Evolutionary conservation across 805 yeast genomes (phyloP).

Genomic region (Torulaspora gathmanii): DNA sequence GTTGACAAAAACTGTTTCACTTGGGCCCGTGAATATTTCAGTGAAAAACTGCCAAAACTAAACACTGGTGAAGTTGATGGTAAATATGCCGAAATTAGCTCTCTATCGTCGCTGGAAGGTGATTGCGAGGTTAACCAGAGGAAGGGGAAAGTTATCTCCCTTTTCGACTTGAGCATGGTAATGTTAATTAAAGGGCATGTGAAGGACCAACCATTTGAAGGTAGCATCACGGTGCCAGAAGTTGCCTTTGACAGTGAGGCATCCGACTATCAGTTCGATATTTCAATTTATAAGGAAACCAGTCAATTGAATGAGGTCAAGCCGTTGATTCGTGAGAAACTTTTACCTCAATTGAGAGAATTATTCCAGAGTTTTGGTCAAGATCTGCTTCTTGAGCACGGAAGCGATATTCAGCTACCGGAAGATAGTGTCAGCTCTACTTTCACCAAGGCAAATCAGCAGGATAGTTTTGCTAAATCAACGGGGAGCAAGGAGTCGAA

Average conservation of each 20-base stretch:
- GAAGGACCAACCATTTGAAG: conserved; percentile 46
- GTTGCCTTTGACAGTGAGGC: conserved; percentile 85
- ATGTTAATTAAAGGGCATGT: conserved; percentile 52
- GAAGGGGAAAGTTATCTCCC: conserved; percentile 90
- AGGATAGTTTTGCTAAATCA: conserved; percentile 25
- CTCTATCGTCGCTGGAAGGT: conserved; percentile 62
- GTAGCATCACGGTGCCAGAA: conserved; percentile 82
- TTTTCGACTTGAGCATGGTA: conserved; percentile 74
- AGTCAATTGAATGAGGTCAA: conserved; percentile 51
- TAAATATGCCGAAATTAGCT: conserved; percentile 32
- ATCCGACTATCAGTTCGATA: conserved; percentile 81
- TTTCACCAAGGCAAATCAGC: conserved; percentile 50
- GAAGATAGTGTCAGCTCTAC: conserved; percentile 57
- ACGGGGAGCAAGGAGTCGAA: conserved; percentile 6
- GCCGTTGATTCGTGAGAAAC: conserved; percentile 45
- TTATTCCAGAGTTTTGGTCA: conserved; percentile 62
- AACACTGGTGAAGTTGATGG: conserved; percentile 28
- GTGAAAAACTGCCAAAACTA: conserved; percentile 52
- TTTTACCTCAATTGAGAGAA: conserved; percentile 68
- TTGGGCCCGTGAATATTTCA: conserved; percentile 82
- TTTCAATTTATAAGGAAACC: conserved; percentile 54
- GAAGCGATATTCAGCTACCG: conserved; percentile 82
- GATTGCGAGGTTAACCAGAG: conserved; percentile 97
- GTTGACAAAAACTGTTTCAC: conserved; percentile 93
- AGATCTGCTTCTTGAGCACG: conserved; percentile 70